phyloP scores from a whole-genome alignment of 441 rosid genomes.

The Melastoma candidum region DNA sequence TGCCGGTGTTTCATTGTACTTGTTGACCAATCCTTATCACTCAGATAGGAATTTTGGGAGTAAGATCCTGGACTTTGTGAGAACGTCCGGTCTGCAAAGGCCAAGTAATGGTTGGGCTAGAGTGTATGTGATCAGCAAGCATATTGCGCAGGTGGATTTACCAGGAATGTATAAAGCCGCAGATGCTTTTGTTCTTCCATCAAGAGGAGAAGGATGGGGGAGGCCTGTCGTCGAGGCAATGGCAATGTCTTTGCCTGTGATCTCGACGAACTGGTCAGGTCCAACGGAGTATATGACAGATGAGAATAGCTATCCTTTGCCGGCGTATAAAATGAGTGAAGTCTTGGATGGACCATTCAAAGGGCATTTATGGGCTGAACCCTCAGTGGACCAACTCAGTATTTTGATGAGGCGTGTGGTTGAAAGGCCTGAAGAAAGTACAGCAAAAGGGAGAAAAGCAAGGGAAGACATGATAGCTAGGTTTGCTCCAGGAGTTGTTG shows the following conservation, averaged over 20 bases:
- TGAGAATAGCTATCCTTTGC: conserved; percentile 59
- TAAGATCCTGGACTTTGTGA: conserved; percentile 59
- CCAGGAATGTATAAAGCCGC: conserved; percentile 71
- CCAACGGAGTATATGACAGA: conserved; percentile 64
- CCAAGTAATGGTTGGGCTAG: conserved; percentile 41
- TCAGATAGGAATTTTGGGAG: conserved; percentile 49
- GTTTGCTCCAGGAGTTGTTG: conserved; percentile 60
- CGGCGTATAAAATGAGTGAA: conserved; percentile 43
- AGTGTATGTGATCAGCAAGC: conserved; percentile 46
- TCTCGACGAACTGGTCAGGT: conserved; percentile 79
- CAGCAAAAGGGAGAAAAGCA: conserved; percentile 46
- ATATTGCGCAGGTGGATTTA: conserved; percentile 63
- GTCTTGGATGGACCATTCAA: conserved; percentile 63
- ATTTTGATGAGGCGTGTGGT: conserved; percentile 48
- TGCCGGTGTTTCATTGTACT: conserved; percentile 46
- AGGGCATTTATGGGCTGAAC: conserved; percentile 81
- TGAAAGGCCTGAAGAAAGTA: conserved; percentile 43
- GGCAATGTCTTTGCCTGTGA: conserved; percentile 85
- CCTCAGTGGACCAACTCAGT: conserved; percentile 47
- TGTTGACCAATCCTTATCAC: conserved; percentile 73
- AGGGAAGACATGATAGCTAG: conserved; percentile 59
- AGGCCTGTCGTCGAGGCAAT: conserved; percentile 77
- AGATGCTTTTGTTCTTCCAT: conserved; percentile 65
- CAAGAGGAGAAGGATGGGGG: conserved; percentile 94
- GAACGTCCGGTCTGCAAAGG: conserved; percentile 25